These are phyloP conservation scores for Yarrowia divulgata DNA, from an alignment of 805 yeast genomes.

Conservation along the genomic window DNA sequence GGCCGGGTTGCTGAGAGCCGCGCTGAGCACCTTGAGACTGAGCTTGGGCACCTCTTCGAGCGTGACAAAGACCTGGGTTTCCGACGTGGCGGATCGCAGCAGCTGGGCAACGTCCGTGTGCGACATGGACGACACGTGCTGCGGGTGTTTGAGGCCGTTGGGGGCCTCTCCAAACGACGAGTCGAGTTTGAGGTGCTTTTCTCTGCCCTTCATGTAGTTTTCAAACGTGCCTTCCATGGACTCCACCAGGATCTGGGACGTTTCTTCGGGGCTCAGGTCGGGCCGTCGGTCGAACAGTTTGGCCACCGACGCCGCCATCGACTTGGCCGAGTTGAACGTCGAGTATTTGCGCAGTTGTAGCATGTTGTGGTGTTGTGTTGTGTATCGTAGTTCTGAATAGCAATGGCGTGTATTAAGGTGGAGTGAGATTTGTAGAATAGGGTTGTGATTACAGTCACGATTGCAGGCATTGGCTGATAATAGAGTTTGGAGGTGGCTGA, in stretches of 20 bases:
- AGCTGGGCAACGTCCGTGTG: constrained; percentile 3
- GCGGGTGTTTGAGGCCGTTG: constrained; percentile 38
- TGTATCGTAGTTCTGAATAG: background rate
- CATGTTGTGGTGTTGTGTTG: constrained; percentile 10
- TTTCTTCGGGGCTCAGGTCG: constrained; percentile 15
- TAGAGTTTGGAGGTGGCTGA: constrained; percentile 5
- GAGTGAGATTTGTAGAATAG: background rate
- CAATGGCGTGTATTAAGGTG: background rate
- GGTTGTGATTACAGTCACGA: constrained; percentile 19
- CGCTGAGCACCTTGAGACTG: constrained; percentile 30
- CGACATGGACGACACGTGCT: constrained; percentile 18
- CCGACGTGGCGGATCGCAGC: constrained; percentile 9
- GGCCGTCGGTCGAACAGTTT: constrained; percentile 31
- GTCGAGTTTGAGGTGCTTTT: constrained; percentile 8
- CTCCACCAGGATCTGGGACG: constrained; percentile 32
- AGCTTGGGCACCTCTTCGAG: constrained; percentile 35
- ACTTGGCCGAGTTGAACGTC: constrained; percentile 27
- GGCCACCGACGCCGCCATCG: constrained; percentile 34
- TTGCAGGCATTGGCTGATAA: background rate
- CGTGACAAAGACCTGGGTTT: constrained; percentile 30
- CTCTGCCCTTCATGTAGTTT: constrained; percentile 26
- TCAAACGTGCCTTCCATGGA: constrained; percentile 33
- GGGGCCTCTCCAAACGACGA: constrained; percentile 25
- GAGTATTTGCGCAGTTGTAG: constrained; percentile 24
- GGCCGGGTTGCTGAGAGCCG: constrained; percentile 26